phyloP scores from a whole-genome alignment of 208 protist genomes.

The Leishmania amazonensis region DNA sequence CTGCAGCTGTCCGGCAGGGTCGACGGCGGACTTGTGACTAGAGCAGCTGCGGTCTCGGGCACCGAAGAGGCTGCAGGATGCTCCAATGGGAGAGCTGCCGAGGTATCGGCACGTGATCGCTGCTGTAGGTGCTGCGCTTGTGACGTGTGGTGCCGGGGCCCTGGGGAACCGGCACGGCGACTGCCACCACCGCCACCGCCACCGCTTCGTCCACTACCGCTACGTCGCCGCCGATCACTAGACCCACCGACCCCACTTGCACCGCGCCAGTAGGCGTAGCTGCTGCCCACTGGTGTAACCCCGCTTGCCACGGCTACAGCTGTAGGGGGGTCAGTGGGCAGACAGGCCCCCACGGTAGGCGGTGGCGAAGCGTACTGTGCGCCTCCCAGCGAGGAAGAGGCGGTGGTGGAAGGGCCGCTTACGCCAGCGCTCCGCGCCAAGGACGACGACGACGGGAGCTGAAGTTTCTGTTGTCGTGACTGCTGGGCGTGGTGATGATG shows the following conservation, averaged over 20 bases:
- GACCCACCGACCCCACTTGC: not conserved
- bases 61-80: not conserved
- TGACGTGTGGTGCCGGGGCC: not conserved
- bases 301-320: not conserved
- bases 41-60: not conserved
- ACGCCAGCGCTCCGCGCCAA: not conserved
- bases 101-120: not conserved
- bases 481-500: not conserved
- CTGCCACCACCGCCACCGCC: constrained; percentile 4
- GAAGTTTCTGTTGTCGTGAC: not conserved
- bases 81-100: not conserved
- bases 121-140: constrained; percentile 6
- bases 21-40: not conserved
- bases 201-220: constrained; percentile 7
- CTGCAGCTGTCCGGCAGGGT: not conserved
- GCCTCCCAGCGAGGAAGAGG: not conserved
- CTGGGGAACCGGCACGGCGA: not conserved
- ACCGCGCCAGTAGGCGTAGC: constrained; percentile 12
- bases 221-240: constrained; percentile 5
- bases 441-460: not conserved
- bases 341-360: not conserved
- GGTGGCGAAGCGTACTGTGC: not conserved
- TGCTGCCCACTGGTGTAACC: not conserved
- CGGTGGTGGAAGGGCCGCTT: not conserved
- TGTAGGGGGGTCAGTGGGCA: not conserved